phyloP scores from a whole-genome alignment of 2,329 filamentous ascomycete species.

The Xylaria polymorpha region DNA sequence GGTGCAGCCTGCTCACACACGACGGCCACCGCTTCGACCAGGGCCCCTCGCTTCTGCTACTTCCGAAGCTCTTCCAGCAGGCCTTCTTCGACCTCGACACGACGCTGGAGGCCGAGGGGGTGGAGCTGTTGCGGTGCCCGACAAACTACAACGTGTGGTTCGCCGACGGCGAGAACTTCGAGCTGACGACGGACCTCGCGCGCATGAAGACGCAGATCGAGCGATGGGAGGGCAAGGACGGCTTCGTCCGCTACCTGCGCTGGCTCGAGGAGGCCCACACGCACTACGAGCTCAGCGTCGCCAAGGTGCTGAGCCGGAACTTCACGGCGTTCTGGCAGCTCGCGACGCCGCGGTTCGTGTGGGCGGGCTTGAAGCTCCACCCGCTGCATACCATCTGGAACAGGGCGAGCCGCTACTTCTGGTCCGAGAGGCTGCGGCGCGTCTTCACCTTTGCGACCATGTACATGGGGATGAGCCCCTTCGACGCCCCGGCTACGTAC shows the following conservation, averaged over 20 bases:
- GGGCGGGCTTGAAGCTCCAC: conserved; percentile 70
- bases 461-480: conserved; percentile 86
- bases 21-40: conserved; percentile 78
- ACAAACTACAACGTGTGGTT: conserved; percentile 83
- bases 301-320: conserved; percentile 74
- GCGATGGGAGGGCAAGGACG: conserved; percentile 76
- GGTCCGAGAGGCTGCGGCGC: conserved; percentile 73
- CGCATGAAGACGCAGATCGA: conserved; percentile 78
- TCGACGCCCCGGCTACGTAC: conserved; percentile 80
- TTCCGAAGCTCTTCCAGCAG: conserved; percentile 76
- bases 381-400: conserved; percentile 78
- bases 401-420: conserved; percentile 74
- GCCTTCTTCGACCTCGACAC: conserved; percentile 77
- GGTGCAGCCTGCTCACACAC: conserved; percentile 73
- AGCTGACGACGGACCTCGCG: conserved; percentile 74
- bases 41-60: conserved; percentile 77
- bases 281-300: conserved; percentile 76
- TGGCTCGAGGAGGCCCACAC: conserved; percentile 75
- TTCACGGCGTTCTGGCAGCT: conserved; percentile 71
- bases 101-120: conserved; percentile 71
- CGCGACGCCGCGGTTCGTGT: conserved; percentile 67
- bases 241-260: conserved; percentile 74
- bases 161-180: conserved; percentile 72
- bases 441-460: conserved; percentile 84
- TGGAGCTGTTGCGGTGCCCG: conserved; percentile 76